Percentiles rank a stretch among this genome's conserved stretches.
phyloP scores from a whole-genome alignment of 2,329 filamentous ascomycete genomes.

The Diplocarpon rosae region DNA sequence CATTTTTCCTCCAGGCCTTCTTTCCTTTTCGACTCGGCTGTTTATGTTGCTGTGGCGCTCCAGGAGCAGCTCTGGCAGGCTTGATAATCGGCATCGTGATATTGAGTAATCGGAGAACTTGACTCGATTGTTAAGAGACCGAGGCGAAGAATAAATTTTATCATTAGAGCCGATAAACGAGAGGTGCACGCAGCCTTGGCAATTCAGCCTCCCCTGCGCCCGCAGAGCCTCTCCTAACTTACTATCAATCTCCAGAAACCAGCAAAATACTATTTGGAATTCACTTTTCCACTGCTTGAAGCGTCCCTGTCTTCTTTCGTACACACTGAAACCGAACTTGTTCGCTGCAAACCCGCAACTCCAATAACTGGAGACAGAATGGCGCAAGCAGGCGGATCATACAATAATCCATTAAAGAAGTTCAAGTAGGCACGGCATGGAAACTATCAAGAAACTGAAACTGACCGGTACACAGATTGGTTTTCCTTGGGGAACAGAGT shows the following conservation, averaged over 20 bases:
- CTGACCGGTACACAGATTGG: conserved; percentile 50
- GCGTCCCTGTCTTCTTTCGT: neutral
- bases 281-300: neutral
- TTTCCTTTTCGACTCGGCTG: conserved; percentile 95
- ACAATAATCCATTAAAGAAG: conserved; percentile 99
- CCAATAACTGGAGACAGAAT: conserved; percentile 40
- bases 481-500: conserved; percentile 97
- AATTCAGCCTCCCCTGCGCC: too few species aligned
- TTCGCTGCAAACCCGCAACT: neutral
- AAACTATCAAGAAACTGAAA: neutral
- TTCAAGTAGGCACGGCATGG: conserved; percentile 64
- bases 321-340: neutral
- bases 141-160: too few species aligned
- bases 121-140: too few species aligned
- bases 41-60: conserved; percentile 67
- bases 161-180: neutral
- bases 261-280: too few species aligned
- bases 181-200: neutral
- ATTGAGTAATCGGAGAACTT: neutral
- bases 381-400: conserved; percentile 77
- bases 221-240: too few species aligned
- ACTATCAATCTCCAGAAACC: too few species aligned
- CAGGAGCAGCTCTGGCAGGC: conserved; percentile 33
- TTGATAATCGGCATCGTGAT: conserved; percentile 26
- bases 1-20: conserved; percentile 97